Evolutionary conservation across 345 rosid genomes (phyloP), one percentile per base, ranked within the genome.

Genomic region (Pseudoturritis turrita): DNA sequence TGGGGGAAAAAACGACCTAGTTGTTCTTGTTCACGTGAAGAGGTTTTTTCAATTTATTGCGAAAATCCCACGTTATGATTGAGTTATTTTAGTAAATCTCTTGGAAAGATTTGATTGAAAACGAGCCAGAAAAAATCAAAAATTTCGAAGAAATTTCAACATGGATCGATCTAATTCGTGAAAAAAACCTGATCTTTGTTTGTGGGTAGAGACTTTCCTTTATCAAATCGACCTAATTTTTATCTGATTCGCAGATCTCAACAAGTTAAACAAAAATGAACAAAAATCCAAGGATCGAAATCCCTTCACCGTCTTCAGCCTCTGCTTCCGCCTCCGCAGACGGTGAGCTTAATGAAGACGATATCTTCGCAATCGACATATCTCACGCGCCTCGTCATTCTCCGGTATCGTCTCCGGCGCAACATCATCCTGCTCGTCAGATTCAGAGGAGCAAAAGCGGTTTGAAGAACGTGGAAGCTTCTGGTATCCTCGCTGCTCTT

Each of bases 401-500:
- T 47, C 70, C 63, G 4, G 5, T 49, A 10, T 58, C 80, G 9
- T 46, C 71, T 51, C 50, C 81, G n/a, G 51, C 58, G 4, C 44
- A 58, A 22, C 78, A 65, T 7, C 74, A 64, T 6, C 70, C 71
- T 9, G 39, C 70, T 39, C 69, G 69, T 22, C 80, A 75, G 46
- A 70, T 65, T 67, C 75, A 62, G 52, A 25, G 66, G 14, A 75
- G 65, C 60, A 81, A 60, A 62, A 68, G 77, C 77, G 58, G 64
- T 73, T 77, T 81, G 79, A 75, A 74, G 59, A 65, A 53, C 58
- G 63, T 80, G 41, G 89, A 86, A 23, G 82, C 79, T 47, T 89
- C 83, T 55, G 97, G 97, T 65, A 91, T 91, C 78, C 87, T 88
- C 22, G 92, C 96, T 0, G 98, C 89, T 23, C 82, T 89, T 9